Evolutionary conservation across 139 green algal genomes (phyloP).

Genomic region (Pseudopediastrum boryanum): DNA sequence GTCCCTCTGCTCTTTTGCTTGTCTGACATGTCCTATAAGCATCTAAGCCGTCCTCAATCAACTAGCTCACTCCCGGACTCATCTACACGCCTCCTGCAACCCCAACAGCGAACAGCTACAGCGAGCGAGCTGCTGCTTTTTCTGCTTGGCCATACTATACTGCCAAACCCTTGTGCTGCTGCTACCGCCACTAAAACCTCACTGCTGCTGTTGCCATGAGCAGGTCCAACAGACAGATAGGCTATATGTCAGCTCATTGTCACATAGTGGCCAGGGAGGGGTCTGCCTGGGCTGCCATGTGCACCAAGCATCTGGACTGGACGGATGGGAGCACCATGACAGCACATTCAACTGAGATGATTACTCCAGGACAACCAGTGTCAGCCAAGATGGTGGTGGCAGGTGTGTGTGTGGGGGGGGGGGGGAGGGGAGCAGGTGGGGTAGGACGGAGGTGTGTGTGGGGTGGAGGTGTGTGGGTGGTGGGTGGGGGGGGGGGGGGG

Average conservation of each 20-base stretch:
- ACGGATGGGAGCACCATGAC: constrained; percentile 31
- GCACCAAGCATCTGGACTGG: constrained; percentile 33
- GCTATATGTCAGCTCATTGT: constrained; percentile 11
- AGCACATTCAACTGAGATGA: constrained; percentile 17
- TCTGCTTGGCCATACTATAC: constrained; percentile 1
- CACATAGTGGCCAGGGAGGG: background rate
- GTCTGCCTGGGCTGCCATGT: constrained; percentile 2
- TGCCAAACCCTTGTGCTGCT: background rate
- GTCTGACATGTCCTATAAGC: too few relatives aligned
- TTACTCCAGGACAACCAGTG: constrained; percentile 19
- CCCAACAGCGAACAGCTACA: too few relatives aligned
- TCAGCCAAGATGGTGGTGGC: constrained; percentile 14
- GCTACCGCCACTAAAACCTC: background rate
- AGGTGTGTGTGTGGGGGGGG: background rate
- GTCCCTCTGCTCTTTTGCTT: too few relatives aligned
- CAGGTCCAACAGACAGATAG: background rate
- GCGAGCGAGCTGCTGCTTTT: too few relatives aligned
- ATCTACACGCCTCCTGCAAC: background rate
- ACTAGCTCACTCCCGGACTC: background rate
- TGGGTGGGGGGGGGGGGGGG: background rate
- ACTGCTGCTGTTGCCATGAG: background rate
- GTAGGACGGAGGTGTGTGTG: background rate
- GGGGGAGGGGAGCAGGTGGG: background rate
- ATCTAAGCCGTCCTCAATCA: background rate
- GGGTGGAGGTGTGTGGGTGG: background rate